These are phyloP conservation scores for Zymoseptoria tritici DNA, from an alignment of 2,329 filamentous ascomycete species.

Conservation along the genomic window DNA sequence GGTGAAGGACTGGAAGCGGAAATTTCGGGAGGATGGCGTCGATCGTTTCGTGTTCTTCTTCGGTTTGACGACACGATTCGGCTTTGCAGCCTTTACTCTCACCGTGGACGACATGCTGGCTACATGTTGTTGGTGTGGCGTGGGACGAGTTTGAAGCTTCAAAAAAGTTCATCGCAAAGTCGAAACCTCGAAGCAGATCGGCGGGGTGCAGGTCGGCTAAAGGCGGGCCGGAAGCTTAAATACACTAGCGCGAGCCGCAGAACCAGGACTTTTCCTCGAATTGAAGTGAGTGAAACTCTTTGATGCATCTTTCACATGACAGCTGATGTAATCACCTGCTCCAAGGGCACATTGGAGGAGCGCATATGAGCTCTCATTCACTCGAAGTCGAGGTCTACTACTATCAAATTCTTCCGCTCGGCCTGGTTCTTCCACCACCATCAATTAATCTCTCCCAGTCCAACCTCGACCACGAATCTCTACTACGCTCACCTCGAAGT, in stretches of 20 bases:
- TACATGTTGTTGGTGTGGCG: slow-evolving; percentile 14
- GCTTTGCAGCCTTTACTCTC: slow-evolving; percentile 29
- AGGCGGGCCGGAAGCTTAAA: slow-evolving; percentile 3
- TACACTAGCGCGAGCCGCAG: neutral
- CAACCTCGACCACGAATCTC: neutral
- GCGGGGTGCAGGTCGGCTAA: slow-evolving; percentile 1
- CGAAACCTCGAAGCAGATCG: slow-evolving; percentile 5
- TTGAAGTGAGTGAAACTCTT: neutral
- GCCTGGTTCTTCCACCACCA: neutral
- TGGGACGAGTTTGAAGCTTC: neutral
- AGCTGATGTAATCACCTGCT: neutral
- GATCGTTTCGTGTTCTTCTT: slow-evolving; percentile 51
- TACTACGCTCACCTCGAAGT: neutral
- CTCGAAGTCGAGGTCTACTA: too few relatives aligned
- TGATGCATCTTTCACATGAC: slow-evolving; percentile 1
- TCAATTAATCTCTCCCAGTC: neutral
- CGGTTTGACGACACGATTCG: slow-evolving; percentile 47
- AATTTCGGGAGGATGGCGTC: slow-evolving; percentile 71
- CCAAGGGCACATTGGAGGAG: neutral
- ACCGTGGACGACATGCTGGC: slow-evolving; percentile 39
- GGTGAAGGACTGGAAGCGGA: slow-evolving; percentile 87
- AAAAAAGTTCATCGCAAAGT: slow-evolving; percentile 3
- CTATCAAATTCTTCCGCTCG: neutral
- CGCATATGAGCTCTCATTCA: neutral
- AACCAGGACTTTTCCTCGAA: neutral